Evolutionary conservation across 2,329 filamentous ascomycete genomes (phyloP).

Genomic region (Fusarium sp.): DNA sequence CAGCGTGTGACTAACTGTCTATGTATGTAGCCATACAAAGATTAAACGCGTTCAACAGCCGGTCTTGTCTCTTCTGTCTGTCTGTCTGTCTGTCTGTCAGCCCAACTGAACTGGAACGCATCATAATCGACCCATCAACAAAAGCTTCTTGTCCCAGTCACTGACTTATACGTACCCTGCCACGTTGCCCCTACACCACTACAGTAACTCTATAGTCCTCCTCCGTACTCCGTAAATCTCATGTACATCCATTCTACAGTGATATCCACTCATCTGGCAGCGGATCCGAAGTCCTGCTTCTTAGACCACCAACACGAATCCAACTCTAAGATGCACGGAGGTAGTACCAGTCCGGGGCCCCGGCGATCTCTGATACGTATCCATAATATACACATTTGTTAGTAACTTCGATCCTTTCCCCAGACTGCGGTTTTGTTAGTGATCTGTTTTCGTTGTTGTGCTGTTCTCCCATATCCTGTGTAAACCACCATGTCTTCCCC

Average conservation of each 20-base stretch:
- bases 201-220: neutral
- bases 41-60: neutral
- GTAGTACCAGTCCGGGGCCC: conserved; percentile 23
- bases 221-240: neutral
- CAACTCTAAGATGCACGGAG: neutral
- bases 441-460: neutral
- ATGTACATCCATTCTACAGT: neutral
- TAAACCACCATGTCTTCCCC: conserved; percentile 1
- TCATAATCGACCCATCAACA: conserved; percentile 17
- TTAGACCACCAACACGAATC: conserved; percentile 6
- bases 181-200: conserved; percentile 7
- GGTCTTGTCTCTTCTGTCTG: neutral
- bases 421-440: conserved; percentile 6
- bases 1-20: neutral
- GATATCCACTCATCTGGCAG: conserved; percentile 11
- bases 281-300: conserved; percentile 38
- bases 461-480: neutral
- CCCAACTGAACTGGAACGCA: neutral
- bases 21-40: neutral
- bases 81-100: neutral
- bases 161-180: neutral
- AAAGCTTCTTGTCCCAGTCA: neutral
- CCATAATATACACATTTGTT: neutral
- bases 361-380: conserved; percentile 17
- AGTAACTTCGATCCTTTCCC: conserved; percentile 6